Conservation (phyloP, 208 protist genomes). For the Leishmania major region DNA sequence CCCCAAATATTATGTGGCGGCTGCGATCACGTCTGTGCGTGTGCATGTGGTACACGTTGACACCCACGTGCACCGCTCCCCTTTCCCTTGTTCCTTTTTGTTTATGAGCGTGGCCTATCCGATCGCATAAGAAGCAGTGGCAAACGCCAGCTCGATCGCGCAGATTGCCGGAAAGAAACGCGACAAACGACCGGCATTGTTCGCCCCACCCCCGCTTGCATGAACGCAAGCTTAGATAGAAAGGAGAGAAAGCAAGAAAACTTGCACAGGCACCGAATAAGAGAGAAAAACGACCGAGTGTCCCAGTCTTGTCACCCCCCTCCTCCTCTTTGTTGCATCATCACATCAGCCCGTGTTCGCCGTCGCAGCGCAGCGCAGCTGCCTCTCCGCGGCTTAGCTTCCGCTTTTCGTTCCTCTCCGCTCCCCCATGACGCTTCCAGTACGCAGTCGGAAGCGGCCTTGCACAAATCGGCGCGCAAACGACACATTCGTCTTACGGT, state of each 20-base stretch:
- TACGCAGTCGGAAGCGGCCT: constrained; percentile 60
- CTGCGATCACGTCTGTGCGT: background rate
- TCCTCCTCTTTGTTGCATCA: background rate
- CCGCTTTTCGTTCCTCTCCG: background rate
- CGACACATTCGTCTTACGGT: constrained; percentile 59
- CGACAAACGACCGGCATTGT: background rate
- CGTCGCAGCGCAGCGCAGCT: background rate
- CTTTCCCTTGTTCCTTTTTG: background rate
- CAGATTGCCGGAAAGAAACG: background rate
- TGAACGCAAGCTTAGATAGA: background rate
- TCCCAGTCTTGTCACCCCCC: background rate
- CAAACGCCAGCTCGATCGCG: background rate
- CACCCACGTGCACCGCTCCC: background rate
- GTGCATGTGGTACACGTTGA: background rate
- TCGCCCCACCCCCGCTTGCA: background rate
- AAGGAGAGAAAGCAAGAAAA: background rate
- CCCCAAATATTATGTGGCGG: background rate
- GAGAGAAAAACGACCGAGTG: background rate
- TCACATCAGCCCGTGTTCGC: background rate
- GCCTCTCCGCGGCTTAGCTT: background rate
- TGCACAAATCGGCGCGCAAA: constrained; percentile 80
- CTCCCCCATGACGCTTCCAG: background rate
- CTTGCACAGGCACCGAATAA: background rate
- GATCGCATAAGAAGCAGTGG: background rate
- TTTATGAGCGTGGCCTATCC: background rate